phyloP scores from a whole-genome alignment of 768 basidiomycete genomes.

The Termitomyces sp. region DNA sequence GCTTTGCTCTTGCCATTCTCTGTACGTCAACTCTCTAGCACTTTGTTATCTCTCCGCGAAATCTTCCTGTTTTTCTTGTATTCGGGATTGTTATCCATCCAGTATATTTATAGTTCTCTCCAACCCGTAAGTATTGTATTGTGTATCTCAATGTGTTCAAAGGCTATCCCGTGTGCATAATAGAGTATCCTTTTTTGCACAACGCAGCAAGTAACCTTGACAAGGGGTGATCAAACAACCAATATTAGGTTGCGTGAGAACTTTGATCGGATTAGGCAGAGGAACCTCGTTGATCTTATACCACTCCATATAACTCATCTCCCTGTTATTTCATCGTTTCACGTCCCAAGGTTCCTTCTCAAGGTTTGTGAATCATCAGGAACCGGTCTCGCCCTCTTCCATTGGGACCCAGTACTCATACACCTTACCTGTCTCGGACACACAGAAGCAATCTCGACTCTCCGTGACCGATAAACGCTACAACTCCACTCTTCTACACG shows the following conservation, averaged over 20 bases:
- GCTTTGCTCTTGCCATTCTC: constrained; percentile 10
- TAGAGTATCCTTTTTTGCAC: neutral
- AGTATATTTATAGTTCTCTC: constrained; percentile 13
- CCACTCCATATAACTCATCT: constrained; percentile 18
- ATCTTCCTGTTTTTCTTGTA: constrained; percentile 19
- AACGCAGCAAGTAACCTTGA: constrained; percentile 2
- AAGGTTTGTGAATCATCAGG: constrained; percentile 11
- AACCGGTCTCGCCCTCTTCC: neutral
- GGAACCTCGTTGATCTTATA: constrained; percentile 16
- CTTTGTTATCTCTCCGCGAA: constrained; percentile 15
- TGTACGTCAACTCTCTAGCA: constrained; percentile 5
- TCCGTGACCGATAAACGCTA: constrained; percentile 17
- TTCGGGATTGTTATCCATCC: neutral
- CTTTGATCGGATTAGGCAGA: constrained; percentile 17
- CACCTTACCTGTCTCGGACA: constrained; percentile 7
- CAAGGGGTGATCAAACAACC: constrained; percentile 11
- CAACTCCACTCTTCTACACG: constrained; percentile 15
- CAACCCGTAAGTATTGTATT: constrained; percentile 5
- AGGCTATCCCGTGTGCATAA: neutral
- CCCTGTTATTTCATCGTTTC: constrained; percentile 10
- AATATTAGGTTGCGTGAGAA: constrained; percentile 19
- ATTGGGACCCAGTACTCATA: constrained; percentile 4
- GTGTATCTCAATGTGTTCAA: constrained; percentile 10
- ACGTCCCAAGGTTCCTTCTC: constrained; percentile 7
- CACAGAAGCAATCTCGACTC: constrained; percentile 11